Base-by-base conservation (phyloP, 202 grass and related monocot species). In the Zoysia matrella region DNA sequence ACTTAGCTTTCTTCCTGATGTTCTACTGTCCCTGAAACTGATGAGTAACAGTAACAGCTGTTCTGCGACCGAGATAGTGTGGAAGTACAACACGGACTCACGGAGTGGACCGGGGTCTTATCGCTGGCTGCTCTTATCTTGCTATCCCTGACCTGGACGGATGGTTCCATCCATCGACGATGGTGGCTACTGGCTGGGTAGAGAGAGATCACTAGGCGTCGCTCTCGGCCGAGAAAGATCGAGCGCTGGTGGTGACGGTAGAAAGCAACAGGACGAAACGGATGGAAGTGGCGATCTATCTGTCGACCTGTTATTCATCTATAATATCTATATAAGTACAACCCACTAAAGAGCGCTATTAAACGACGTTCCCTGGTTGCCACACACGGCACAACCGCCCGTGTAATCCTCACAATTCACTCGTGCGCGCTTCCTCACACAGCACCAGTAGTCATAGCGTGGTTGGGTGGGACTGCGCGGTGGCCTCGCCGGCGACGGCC, bases 81-180 rank as follows among this genome's bases (percentile, higher is more conserved):
- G 16, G 15, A 60, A 3, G 51, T 52, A 52, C 47, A 54, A 80
- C 41, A 60, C 61, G 8, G 74, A 74, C 62, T 16, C 22, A 22
- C 22, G 22, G 10, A 2, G 3, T 51, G 2, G 36, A 12, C 18
- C 5, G 7, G 36, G 5, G 47, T 74, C 75, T 80, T 79, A 70
- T 88, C 86, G 57, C 51, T 52, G 11, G 45, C 57, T 81, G 47
- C 40, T 48, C 71, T 76, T 74, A 84, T 80, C 80, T 42, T 60
- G 53, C 47, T 75, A 57, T 14, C 39, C 22, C 4, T 42, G 39
- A 53, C 30, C 53, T 75, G 66, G 49, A 22, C 63, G 48, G 42
- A 49, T 53, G 11, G 42, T 22, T 47, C 1, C 3, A 53, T 72
- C 69, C 16, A 73, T 51, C 15, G 43, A 75, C 10, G 45, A 9